Evolutionary conservation across 768 basidiomycete species (phyloP).

Genomic region (Kwoniella heveanensis): DNA sequence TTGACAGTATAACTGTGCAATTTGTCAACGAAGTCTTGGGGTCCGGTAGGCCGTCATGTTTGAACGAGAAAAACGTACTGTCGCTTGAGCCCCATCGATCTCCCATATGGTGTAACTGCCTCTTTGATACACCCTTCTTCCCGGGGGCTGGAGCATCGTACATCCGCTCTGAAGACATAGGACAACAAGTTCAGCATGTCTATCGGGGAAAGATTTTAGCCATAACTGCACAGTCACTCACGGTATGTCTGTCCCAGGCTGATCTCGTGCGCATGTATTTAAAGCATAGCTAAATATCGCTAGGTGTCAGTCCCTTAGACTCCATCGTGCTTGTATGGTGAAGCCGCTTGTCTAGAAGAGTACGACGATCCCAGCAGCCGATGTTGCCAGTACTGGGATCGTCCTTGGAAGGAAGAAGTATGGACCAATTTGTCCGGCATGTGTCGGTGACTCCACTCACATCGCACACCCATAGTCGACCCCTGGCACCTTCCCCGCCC

Average conservation of each 20-base stretch:
- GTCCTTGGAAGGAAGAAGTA: background rate
- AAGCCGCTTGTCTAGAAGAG: no score
- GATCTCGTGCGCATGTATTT: constrained; percentile 85
- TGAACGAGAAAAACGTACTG: no score
- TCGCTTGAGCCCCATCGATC: constrained; percentile 83
- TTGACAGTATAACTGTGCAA: constrained; percentile 83
- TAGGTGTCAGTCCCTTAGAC: background rate
- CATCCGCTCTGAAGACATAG: constrained; percentile 7
- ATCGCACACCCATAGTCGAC: constrained; percentile 53
- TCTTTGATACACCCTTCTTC: constrained; percentile 82
- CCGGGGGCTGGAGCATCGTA: constrained; percentile 65
- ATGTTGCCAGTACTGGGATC: no score
- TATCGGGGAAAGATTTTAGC: no score
- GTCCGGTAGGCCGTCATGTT: no score
- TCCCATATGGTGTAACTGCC: constrained; percentile 93
- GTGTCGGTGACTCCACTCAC: no score
- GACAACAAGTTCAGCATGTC: no score
- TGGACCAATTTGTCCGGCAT: no score
- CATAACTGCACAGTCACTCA: no score
- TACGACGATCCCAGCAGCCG: no score
- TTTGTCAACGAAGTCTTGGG: no score
- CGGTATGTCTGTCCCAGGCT: constrained; percentile 68
- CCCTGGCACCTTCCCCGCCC: constrained; percentile 45
- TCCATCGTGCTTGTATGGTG: no score
- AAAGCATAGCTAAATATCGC: constrained; percentile 65